These are phyloP conservation scores for Oldenlandia corymbosa DNA, from an alignment of 257 asterid genomes.

Conservation along the genomic window DNA sequence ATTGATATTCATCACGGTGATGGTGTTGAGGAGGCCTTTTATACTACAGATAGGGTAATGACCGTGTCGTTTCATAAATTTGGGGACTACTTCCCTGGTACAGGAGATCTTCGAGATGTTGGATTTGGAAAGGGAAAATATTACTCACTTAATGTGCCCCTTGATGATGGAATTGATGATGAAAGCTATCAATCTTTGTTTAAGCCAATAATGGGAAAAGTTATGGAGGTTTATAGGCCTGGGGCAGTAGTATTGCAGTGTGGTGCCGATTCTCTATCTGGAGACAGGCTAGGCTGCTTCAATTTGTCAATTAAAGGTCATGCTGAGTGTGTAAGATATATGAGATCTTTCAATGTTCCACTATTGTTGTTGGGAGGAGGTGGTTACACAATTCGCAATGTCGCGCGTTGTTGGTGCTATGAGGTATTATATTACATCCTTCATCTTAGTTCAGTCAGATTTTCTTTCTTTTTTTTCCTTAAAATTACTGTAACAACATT, in stretches of 20 bases:
- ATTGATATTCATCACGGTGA: conserved; percentile 45
- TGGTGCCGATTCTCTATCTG: conserved; percentile 43
- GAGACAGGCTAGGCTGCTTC: conserved; percentile 41
- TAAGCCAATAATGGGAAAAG: conserved; percentile 43
- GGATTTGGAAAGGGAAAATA: conserved; percentile 34
- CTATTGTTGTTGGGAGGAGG: conserved; percentile 39
- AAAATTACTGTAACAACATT: no score
- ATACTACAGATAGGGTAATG: conserved; percentile 44
- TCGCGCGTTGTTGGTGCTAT: conserved; percentile 44
- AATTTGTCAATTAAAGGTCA: conserved; percentile 39
- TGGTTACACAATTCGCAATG: conserved; percentile 42
- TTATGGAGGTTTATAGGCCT: conserved; percentile 39
- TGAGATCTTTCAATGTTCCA: conserved; percentile 41
- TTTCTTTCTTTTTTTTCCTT: no score
- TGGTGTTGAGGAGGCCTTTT: conserved; percentile 41
- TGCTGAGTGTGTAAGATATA: conserved; percentile 37
- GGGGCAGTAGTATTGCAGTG: conserved; percentile 42
- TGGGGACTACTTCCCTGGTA: conserved; percentile 45
- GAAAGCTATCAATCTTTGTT: conserved; percentile 41
- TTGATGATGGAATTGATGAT: conserved; percentile 42
- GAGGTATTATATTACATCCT: conserved; percentile 25
- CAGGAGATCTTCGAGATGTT: conserved; percentile 34
- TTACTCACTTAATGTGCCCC: conserved; percentile 39
- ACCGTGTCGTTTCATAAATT: conserved; percentile 44
- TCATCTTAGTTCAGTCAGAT: not conserved